phyloP scores from a whole-genome alignment of 2,329 filamentous ascomycete genomes.

The Diaporthe destruens region DNA sequence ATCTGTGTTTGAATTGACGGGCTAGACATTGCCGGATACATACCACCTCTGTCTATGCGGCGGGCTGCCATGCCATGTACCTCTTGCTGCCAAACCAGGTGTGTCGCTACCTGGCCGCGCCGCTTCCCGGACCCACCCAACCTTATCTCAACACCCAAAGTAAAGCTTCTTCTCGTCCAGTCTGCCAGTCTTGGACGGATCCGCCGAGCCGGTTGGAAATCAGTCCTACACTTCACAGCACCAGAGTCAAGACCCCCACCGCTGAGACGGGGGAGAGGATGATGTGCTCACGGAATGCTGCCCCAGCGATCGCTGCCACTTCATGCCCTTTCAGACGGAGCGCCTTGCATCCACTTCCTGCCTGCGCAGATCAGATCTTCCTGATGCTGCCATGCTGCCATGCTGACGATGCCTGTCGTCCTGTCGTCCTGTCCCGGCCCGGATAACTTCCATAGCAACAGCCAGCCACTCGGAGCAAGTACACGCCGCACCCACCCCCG shows the following conservation, averaged over 20 bases:
- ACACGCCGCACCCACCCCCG: neutral
- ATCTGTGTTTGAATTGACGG: conserved; percentile 46
- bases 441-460: conserved; percentile 12
- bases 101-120: neutral
- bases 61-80: neutral
- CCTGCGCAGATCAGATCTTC: neutral
- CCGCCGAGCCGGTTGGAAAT: conserved; percentile 34
- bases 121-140: conserved; percentile 25
- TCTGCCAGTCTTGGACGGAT: too few species aligned
- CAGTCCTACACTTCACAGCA: conserved; percentile 31
- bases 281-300: conserved; percentile 21
- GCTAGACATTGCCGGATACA: conserved; percentile 28
- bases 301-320: conserved; percentile 15
- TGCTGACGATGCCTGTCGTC: too few species aligned
- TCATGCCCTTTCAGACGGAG: conserved; percentile 29
- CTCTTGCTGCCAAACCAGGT: neutral
- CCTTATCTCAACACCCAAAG: conserved; percentile 38
- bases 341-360: neutral
- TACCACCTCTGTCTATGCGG: neutral
- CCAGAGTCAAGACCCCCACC: conserved; percentile 27
- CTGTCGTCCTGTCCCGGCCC: neutral
- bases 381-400: neutral
- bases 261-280: conserved; percentile 19
- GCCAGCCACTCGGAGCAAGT: neutral
- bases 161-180: conserved; percentile 36